Base-by-base conservation (phyloP, 768 basidiomycete species). In the Amanita brunnescens region DNA sequence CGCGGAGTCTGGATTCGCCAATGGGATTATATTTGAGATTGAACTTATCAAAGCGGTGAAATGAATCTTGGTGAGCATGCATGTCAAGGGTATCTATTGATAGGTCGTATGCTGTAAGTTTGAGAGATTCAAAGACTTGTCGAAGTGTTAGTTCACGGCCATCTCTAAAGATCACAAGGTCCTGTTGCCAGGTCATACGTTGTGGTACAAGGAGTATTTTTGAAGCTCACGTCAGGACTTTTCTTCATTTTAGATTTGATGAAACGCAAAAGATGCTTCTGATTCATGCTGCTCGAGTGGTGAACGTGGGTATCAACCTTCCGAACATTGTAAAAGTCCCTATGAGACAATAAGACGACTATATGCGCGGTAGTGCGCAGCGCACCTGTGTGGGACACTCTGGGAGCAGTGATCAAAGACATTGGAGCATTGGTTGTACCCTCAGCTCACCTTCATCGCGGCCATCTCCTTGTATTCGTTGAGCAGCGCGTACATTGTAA, bases 301-400 rank as follows among this genome's bases (percentile, higher is more conserved):
- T 99, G 96, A 24, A 99, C 91, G 67, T 99, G 96, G 6, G 96
- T 99, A 63, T 99, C 96, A 54, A 99, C 96, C 65, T 99, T 99
- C 21, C 96, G 84, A 46, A 92, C 76, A 64, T 99, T 99, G 69
- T 99, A 99, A 59, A 99, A 97, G 69, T 99, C 96, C 54, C 95
- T 94, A 23, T 23, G 30, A 20, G 8, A 38, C 37, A 23, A 52
- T 40, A 21, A 51, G 3, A 9, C 14, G 23, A 6, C 26, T 4
- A 40, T 20, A 10, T 13, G 23, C 5, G 23, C 44, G 4, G 18
- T 21, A 18, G 47, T 58, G 54, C 54, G 48, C n/a, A 38, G 62
- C 66, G 33, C 57, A 89, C 88, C 90, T 80, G 70, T 94, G 91
- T 12, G 91, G 84, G 18, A 91, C 86, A 47, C 81, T 69, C 87